Evolutionary conservation across 306 rosid species (phyloP), one percentile per base, ranked within the genome.

Genomic region (Psophocarpus tetragonolobus): DNA sequence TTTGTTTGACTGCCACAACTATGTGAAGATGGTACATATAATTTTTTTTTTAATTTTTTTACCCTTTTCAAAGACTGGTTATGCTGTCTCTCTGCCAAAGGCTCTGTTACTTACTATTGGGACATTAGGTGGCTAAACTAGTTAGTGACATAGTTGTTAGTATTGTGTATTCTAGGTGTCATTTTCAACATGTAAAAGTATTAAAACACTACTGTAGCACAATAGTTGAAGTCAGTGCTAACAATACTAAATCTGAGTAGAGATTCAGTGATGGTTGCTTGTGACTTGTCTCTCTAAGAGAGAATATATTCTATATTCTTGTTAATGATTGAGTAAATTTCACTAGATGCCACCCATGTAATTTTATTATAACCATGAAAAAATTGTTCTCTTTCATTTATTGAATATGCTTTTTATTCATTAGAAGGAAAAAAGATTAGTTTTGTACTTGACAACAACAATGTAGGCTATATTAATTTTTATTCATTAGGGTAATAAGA

Each of bases 1-100:
- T 67, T 80, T 96, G 85, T 88, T 96, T 80, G 94, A 91, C 77
- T 91, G 98, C 91, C 91, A 80, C 86, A 92, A 92, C 88, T 92
- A 96, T 76, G 91, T 92, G 79, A 92, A 92, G 89, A 96, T 96
- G 99, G 99, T 96, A 88, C 29, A 11, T 38, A 51, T 45, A 76
- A 35, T 74, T 73, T 45, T 68, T 50, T 17, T 74, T 4, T 24
- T 24, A 8, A n/a, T n/a, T n/a, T n/a, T 51, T 24, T 56, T 24
- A 36, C 67, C 76, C 53, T 79, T 61, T 57, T 50, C 42, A 36
- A 68, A 48, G 39, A n/a, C 77, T 66, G 57, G 35, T 76, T 10
- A 18, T 81, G 68, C 50, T 20, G 15, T 48, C 35, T n/a, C n/a
- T n/a, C n/a, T n/a, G n/a, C n/a, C 23, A 13, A 13, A 45, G 53